phyloP scores from a whole-genome alignment of 345 rosid species.

The Eucalyptus sp. region DNA sequence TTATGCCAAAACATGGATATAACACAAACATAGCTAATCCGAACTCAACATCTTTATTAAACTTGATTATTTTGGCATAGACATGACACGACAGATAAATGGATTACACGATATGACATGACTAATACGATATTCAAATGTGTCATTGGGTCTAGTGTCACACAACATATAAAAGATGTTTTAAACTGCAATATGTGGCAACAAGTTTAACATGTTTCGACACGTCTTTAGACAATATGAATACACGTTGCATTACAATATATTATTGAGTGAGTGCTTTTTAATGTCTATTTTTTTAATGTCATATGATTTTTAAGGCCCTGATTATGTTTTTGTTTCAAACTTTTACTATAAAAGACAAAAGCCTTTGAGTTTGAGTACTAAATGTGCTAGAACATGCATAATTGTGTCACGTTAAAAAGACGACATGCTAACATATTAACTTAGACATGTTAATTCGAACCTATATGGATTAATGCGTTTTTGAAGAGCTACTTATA shows the following conservation, averaged over 20 bases:
- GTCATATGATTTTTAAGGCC: neutral
- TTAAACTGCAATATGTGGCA: neutral
- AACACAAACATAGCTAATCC: neutral
- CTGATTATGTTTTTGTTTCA: neutral
- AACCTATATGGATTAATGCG: neutral
- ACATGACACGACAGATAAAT: neutral
- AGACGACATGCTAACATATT: neutral
- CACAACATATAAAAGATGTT: neutral
- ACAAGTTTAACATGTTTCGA: neutral
- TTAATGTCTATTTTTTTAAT: neutral
- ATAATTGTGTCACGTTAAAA: neutral
- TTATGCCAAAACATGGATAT: rapidly evolving
- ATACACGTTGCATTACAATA: neutral
- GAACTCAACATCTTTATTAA: neutral
- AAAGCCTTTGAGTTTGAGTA: neutral
- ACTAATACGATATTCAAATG: neutral
- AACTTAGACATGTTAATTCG: neutral
- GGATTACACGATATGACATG: neutral
- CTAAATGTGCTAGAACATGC: neutral
- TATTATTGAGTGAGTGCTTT: neutral
- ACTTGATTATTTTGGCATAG: neutral
- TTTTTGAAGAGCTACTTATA: neutral
- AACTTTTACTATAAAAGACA: neutral
- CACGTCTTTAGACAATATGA: neutral
- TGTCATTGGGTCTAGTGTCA: neutral